phyloP scores from a whole-genome alignment of 1,284 basidiomycete species.

The Ganoderma lucidum region DNA sequence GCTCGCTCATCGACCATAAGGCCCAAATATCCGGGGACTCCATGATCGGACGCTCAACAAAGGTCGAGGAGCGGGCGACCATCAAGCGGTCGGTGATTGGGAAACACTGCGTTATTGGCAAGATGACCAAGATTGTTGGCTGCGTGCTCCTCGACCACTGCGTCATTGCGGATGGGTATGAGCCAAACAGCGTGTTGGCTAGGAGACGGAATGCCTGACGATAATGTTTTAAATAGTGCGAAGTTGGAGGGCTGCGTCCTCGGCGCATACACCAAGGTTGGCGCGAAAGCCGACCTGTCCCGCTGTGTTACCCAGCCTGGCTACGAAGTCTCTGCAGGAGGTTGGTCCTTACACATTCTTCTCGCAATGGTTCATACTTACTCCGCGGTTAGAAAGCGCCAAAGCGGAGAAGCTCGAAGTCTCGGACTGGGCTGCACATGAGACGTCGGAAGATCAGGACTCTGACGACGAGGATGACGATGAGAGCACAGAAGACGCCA shows the following conservation, averaged over 20 bases:
- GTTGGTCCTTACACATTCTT: constrained; percentile 48
- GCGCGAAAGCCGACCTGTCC: constrained; percentile 80
- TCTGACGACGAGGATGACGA: constrained; percentile 27
- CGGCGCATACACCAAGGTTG: constrained; percentile 84
- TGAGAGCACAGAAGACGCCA: constrained; percentile 22
- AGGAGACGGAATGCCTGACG: not conserved
- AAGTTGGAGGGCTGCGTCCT: constrained; percentile 92
- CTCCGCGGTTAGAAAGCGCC: constrained; percentile 36
- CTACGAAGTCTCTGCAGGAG: constrained; percentile 80
- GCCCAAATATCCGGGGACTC: constrained; percentile 90
- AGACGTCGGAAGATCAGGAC: constrained; percentile 35
- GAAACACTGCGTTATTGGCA: constrained; percentile 88
- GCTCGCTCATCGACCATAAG: constrained; percentile 75
- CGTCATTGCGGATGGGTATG: constrained; percentile 83
- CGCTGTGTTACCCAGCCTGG: constrained; percentile 91
- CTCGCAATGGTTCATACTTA: constrained; percentile 2
- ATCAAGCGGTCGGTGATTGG: constrained; percentile 93
- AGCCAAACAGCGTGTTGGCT: constrained; percentile 33
- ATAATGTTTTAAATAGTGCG: constrained; percentile 57
- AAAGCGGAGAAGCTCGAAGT: constrained; percentile 46
- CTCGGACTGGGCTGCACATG: constrained; percentile 46
- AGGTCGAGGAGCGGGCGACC: constrained; percentile 83
- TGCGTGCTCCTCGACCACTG: constrained; percentile 93
- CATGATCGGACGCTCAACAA: constrained; percentile 83
- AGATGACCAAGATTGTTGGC: constrained; percentile 85